Base-by-base conservation (phyloP, 306 rosid genomes). In the Hippophae tibetana region DNA sequence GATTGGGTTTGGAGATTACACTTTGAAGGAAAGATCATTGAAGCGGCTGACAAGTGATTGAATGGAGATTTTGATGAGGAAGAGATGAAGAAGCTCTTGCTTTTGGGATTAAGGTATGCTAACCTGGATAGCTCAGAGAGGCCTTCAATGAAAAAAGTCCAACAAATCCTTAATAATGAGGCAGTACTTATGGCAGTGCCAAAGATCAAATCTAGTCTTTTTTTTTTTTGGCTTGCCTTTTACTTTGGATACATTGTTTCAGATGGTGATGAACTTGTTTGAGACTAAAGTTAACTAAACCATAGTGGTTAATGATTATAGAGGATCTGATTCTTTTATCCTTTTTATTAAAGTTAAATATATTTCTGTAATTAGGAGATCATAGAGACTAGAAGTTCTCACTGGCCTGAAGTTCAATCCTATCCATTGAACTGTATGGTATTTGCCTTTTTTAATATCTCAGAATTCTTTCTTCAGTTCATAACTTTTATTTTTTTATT, bases 1-100 rank as follows among this genome's bases (percentile, higher is more conserved):
- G 87, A 82, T 40, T 82, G 80, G 84, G 84, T 79, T 54, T 82
- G 84, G 87, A 69, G 73, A 27, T 60, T 76, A 61, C 80, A 82
- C 56, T 55, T 80, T 5, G 53, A 70, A 58, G 87, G 82, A 25
- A 73, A 57, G 74, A 65, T 79, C 60, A 58, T 79, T 10, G 81
- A 78, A 57, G 84, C 82, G 10, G 84, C 78, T 23, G 84, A 82
- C 55, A 57, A 43, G 48, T 70, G 79, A 61, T 63, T 82, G 73
- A 66, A 50, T 11, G 84, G 82, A 38, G 80, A 79, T 57, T 82
- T 70, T 43, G 42, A 43, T 2, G 84, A 61, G 72, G 82, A 73
- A 14, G 82, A 76, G 44, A 82, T 76, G 84, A 67, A 56, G 65
- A 78, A 68, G 69, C 67, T 82, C 11, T 52, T 82, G 57, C 82